Evolutionary conservation across 2,329 filamentous ascomycete genomes (phyloP).

Genomic region (Aspergillus ustus): DNA sequence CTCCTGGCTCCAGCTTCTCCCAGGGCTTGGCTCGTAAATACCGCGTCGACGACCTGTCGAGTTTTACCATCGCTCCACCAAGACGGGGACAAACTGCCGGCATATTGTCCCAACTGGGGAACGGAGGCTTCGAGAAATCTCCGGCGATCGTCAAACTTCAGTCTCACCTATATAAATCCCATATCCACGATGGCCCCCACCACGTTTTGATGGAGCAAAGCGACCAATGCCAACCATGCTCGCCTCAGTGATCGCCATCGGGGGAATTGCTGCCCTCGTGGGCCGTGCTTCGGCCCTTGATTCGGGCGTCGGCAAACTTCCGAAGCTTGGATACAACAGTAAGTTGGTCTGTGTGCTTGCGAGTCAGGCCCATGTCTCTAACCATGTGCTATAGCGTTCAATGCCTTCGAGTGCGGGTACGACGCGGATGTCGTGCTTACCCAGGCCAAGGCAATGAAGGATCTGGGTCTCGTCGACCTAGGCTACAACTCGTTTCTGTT

Average conservation of each 20-base stretch:
- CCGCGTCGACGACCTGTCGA: neutral
- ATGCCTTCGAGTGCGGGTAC: conserved; percentile 1
- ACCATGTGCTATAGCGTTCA: neutral
- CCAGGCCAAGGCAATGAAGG: neutral
- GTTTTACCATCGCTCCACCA: neutral
- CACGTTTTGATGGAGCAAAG: neutral
- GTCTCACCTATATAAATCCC: neutral
- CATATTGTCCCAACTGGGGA: neutral
- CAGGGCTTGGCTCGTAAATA: too few relatives aligned
- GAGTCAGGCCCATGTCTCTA: neutral
- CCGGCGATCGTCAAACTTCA: neutral
- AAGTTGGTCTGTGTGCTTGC: neutral
- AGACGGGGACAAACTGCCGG: neutral
- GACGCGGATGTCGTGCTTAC: neutral
- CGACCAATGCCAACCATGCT: neutral
- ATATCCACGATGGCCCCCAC: neutral
- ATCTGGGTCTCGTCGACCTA: conserved; percentile 1
- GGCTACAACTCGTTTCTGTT: neutral
- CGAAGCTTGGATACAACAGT: conserved; percentile 2
- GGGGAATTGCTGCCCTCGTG: neutral
- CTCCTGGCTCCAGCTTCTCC: too few relatives aligned
- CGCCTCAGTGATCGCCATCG: neutral
- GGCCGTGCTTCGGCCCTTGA: neutral
- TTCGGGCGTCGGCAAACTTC: conserved; percentile 1
- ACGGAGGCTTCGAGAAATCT: neutral